Evolutionary conservation across 2,329 filamentous ascomycete genomes (phyloP).

Genomic region (Fusarium chaquense): DNA sequence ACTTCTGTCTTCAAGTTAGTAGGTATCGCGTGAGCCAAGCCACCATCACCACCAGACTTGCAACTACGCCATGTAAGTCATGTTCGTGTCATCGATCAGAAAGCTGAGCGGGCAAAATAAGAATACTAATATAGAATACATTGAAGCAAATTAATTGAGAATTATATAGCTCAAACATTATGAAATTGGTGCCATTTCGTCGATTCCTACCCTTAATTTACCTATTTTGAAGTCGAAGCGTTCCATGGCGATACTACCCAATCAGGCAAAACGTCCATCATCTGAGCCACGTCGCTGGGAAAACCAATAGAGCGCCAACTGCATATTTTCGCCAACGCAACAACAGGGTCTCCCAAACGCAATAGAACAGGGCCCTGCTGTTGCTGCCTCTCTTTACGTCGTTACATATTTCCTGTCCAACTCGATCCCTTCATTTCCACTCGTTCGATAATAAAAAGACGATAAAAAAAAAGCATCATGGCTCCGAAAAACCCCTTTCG

Average conservation of each 20-base stretch:
- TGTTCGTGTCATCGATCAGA: background rate
- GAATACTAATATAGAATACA: background rate
- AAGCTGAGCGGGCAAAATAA: background rate
- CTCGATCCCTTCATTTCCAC: background rate
- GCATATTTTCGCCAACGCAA: background rate
- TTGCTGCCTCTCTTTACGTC: background rate
- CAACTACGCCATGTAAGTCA: conserved; percentile 10
- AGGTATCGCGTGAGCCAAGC: background rate
- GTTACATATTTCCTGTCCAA: background rate
- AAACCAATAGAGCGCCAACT: background rate
- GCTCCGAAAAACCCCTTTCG: conserved; percentile 50
- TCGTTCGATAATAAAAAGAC: background rate
- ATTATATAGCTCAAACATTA: background rate
- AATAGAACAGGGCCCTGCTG: conserved; percentile 3
- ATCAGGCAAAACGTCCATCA: conserved; percentile 27
- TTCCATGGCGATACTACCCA: conserved; percentile 20
- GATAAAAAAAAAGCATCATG: conserved; percentile 27
- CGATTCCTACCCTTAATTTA: background rate
- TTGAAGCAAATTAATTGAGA: background rate
- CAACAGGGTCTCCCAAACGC: conserved; percentile 1
- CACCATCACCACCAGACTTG: background rate
- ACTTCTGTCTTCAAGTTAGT: background rate
- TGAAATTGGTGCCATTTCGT: background rate
- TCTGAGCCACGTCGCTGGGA: conserved; percentile 13
- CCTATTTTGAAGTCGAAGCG: conserved; percentile 1